A percentile compares a stretch with the other conserved stretches of the same genome.
phyloP scores from a whole-genome alignment of 129 eudicot genomes.

The Chrysanthemum makinoi region DNA sequence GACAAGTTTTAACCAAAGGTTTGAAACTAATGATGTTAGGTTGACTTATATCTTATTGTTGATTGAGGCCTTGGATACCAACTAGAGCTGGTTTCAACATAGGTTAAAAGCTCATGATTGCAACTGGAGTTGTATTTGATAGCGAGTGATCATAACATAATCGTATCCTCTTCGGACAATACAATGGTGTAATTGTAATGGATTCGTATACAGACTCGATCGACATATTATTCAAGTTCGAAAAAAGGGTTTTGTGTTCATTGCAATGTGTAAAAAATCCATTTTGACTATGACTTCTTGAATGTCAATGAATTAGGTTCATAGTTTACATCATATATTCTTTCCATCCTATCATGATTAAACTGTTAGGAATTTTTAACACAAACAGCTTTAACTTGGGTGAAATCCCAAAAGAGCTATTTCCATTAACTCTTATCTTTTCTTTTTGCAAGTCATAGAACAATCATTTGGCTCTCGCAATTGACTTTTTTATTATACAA shows the following conservation, averaged over 20 bases:
- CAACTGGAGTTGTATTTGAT: neutral
- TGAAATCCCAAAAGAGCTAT: neutral
- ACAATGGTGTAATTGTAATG: neutral
- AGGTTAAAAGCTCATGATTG: neutral
- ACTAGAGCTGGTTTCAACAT: neutral
- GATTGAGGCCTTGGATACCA: neutral
- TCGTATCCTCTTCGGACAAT: neutral
- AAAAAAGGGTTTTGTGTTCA: too few species aligned
- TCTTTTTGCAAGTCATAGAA: slow-evolving; percentile 37
- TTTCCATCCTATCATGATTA: neutral
- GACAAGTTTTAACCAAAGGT: slow-evolving; percentile 12
- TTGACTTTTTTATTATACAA: slow-evolving; percentile 4
- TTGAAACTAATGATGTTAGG: slow-evolving; percentile 7
- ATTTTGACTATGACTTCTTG: neutral
- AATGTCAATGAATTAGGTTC: slow-evolving; percentile 19
- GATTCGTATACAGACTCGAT: neutral
- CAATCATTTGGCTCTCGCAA: slow-evolving; percentile 45
- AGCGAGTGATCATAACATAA: too few species aligned
- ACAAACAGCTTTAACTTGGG: slow-evolving; percentile 2
- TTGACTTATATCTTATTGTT: neutral
- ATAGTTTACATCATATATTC: slow-evolving; percentile 11
- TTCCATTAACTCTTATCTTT: slow-evolving; percentile 8
- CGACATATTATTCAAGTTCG: too few species aligned
- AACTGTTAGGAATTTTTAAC: neutral
- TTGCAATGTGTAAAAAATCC: neutral